Evolutionary conservation across 1,284 basidiomycete species (phyloP).

Genomic region (Naganishia liquefaciens): DNA sequence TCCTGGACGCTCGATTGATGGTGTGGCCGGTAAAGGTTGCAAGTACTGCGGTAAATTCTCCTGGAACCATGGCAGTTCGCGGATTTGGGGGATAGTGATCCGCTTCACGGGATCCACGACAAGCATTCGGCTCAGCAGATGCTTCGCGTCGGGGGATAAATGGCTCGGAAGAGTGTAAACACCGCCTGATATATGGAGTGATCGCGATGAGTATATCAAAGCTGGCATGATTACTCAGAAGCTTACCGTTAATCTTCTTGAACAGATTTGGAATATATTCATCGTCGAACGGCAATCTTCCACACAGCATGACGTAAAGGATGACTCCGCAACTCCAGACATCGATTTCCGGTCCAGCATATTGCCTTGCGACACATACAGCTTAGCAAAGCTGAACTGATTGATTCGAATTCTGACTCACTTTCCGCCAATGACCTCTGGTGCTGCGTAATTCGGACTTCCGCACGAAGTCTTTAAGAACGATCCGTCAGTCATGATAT

Average conservation of each 20-base stretch:
- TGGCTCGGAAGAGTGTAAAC: constrained; percentile 77
- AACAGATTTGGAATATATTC: constrained; percentile 88
- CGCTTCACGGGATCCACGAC: constrained; percentile 88
- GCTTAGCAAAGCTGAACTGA: too few relatives aligned
- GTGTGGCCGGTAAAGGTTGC: constrained; percentile 75
- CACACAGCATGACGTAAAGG: constrained; percentile 91
- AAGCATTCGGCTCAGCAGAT: constrained; percentile 81
- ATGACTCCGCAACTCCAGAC: constrained; percentile 98
- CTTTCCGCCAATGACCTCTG: constrained; percentile 89
- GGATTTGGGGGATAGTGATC: constrained; percentile 86
- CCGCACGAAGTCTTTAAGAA: constrained; percentile 94
- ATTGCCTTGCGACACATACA: too few relatives aligned
- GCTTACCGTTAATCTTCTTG: constrained; percentile 84
- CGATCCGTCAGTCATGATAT: constrained; percentile 91
- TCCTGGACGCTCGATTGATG: constrained; percentile 56
- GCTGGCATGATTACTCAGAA: constrained; percentile 1
- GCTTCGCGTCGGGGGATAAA: constrained; percentile 72
- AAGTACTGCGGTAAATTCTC: constrained; percentile 83
- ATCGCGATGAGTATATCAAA: constrained; percentile 28
- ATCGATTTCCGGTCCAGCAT: constrained; percentile 93
- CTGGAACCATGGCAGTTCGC: constrained; percentile 83
- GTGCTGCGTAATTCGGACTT: constrained; percentile 93
- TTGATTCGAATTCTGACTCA: constrained; percentile 39
- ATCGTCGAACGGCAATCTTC: constrained; percentile 89
- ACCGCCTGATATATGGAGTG: constrained; percentile 64